Conservation (phyloP, 768 basidiomycete species). For the Cystofilobasidium macerans region DNA sequence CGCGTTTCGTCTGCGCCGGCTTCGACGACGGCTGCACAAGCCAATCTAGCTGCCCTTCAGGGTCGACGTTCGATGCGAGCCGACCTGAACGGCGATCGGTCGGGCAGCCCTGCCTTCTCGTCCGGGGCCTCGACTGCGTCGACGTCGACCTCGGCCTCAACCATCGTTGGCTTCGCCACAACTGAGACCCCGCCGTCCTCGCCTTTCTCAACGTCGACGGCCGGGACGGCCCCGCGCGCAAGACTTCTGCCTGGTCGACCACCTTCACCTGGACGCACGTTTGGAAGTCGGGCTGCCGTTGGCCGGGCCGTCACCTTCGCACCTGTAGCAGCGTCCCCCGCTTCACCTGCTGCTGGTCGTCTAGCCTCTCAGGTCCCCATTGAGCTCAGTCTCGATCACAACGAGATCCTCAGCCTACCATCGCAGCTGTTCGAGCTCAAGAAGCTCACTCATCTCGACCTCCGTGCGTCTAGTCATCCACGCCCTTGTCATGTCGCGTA, state of each 20-base stretch:
- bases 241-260: background rate
- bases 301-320: background rate
- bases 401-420: background rate
- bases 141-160: background rate
- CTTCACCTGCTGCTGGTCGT: background rate
- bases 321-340: background rate
- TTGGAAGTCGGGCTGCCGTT: background rate
- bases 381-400: background rate
- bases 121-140: background rate
- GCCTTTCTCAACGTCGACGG: background rate
- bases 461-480: background rate
- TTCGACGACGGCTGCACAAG: slow-evolving; percentile 2
- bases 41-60: background rate
- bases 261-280: background rate
- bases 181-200: background rate
- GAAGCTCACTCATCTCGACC: background rate
- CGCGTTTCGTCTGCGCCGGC: background rate
- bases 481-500: background rate
- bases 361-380: background rate
- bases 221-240: background rate
- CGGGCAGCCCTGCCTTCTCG: background rate
- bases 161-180: background rate
- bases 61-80: too few relatives aligned
- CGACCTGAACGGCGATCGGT: too few relatives aligned
- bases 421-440: slow-evolving; percentile 2